Base-by-base conservation (phyloP, 2,329 filamentous ascomycete species). In the Proliferodiscus dingleyae region DNA sequence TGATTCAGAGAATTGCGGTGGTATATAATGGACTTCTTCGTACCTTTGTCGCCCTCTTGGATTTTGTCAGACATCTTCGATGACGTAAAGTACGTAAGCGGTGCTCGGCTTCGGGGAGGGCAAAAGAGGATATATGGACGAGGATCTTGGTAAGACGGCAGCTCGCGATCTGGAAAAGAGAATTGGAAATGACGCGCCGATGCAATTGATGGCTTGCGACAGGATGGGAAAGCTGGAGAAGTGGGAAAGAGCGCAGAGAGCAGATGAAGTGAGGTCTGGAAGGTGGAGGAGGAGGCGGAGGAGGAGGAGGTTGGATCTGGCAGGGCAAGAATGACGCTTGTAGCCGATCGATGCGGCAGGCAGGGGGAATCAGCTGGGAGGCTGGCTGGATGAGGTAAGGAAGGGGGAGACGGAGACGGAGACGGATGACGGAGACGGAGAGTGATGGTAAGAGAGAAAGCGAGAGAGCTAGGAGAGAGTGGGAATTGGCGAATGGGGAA, bases 31-130 rank as follows among this genome's bases (percentile, higher is more conserved):
- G 40, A 52, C 38, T 24, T 38, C 29, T 41, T 40, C 67, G 48
- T 66, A 72, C 71, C 71, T 66, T 73, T 66, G 56, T 73, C 71
- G 50, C 73, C 74, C 61, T 74, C 68, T 62, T 76, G 68, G 55
- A 72, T 64, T 47, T 70, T 62, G 46, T 71, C 66, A 47, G 70
- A 62, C 72, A 75, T 73, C 30, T 34, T 45, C 22, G 18, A 47
- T 50, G 41, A 46, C 43, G n/a, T n/a, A n/a, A n/a, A n/a, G 42
- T 50, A 41, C 44, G 43, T 37, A 38, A 46, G 40, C 37, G 18
- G 19, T 41, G n/a, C 46, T n/a, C n/a, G n/a, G n/a, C n/a, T n/a
- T n/a, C n/a, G n/a, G n/a, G n/a, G n/a, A n/a, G n/a, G n/a, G 41
- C 16, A 32, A 15, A 22, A 30, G 15, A 29, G 13, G 26, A 24